A percentile compares a stretch with the other conserved stretches of the same genome.
Evolutionary conservation across 139 green algal species (phyloP).

Genomic region (Tetratostichococcus sp.): DNA sequence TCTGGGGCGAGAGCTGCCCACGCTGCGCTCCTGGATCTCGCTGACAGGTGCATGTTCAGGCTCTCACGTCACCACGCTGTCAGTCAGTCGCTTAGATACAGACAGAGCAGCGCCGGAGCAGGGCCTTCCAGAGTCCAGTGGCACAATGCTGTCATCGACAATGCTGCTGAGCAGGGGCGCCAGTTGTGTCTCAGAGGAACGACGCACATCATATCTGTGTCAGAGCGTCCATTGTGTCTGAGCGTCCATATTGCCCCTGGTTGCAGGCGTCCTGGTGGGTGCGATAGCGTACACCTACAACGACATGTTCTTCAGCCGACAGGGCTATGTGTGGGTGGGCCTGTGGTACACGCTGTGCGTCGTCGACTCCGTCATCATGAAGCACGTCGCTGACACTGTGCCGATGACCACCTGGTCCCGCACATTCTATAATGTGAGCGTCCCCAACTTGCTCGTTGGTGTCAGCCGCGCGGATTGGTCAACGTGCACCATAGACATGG

Average conservation of each 20-base stretch:
- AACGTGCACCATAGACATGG: no score
- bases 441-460: neutral
- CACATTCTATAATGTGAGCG: slow-evolving; percentile 53
- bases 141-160: no score
- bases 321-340: slow-evolving; percentile 28
- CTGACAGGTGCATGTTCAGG: slow-evolving; percentile 25
- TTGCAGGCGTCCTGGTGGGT: slow-evolving; percentile 14
- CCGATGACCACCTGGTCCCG: slow-evolving; percentile 69
- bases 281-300: slow-evolving; percentile 7
- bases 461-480: no score
- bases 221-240: neutral
- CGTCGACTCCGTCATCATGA: slow-evolving; percentile 70
- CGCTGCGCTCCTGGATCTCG: slow-evolving; percentile 23
- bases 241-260: no score
- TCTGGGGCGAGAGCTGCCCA: slow-evolving; percentile 59
- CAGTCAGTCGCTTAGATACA: no score
- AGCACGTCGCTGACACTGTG: slow-evolving; percentile 67
- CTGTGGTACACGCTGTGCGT: slow-evolving; percentile 56
- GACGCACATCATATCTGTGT: no score
- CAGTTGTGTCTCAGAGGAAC: no score
- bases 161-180: no score
- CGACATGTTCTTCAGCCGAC: slow-evolving; percentile 13
- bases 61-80: no score
- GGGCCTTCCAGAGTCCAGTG: no score
- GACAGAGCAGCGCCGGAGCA: no score